These are phyloP conservation scores for Hortaea sp. DNA, from an alignment of 2,329 filamentous ascomycete genomes.

Conservation along the genomic window DNA sequence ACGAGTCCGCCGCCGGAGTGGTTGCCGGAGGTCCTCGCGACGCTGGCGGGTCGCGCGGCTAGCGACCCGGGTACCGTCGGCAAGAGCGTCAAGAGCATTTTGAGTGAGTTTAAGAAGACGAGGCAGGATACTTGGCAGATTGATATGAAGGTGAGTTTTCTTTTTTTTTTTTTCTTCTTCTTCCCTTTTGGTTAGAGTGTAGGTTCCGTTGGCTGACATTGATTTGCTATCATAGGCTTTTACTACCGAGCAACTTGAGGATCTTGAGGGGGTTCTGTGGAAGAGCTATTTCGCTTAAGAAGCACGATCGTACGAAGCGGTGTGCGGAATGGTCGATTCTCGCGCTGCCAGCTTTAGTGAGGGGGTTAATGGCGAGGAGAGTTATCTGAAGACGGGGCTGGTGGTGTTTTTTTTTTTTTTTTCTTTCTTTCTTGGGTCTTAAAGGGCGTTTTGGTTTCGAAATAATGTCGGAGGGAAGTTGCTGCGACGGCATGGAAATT, in stretches of 20 bases:
- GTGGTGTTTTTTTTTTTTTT: too few relatives aligned
- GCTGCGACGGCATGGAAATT: too few relatives aligned
- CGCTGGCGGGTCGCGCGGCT: slow-evolving; percentile 73
- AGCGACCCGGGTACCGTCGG: slow-evolving; percentile 86
- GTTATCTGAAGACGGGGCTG: too few relatives aligned
- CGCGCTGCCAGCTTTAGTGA: too few relatives aligned
- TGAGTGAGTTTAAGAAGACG: slow-evolving; percentile 99
- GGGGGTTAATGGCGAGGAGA: too few relatives aligned
- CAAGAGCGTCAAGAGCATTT: slow-evolving; percentile 85
- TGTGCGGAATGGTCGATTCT: too few relatives aligned
- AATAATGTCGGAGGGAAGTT: too few relatives aligned
- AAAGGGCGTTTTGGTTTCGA: too few relatives aligned
- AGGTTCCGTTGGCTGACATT: slow-evolving; percentile 9
- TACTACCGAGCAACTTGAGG: slow-evolving; percentile 83
- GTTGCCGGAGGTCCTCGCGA: slow-evolving; percentile 88
- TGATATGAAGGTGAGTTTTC: slow-evolving; percentile 92
- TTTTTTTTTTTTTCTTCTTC: slow-evolving; percentile 27
- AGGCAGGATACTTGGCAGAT: slow-evolving; percentile 97
- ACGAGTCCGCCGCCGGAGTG: slow-evolving; percentile 82
- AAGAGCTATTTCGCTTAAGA: slow-evolving; percentile 92
- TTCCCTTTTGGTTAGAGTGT: background rate
- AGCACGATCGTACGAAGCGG: too few relatives aligned
- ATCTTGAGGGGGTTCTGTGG: slow-evolving; percentile 92
- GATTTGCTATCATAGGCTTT: slow-evolving; percentile 49
- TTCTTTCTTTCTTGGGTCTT: too few relatives aligned